A percentile compares a stretch with the other conserved stretches of the same genome.
Conservation (phyloP, 257 asterid species). For the Penstemon eatonii region DNA sequence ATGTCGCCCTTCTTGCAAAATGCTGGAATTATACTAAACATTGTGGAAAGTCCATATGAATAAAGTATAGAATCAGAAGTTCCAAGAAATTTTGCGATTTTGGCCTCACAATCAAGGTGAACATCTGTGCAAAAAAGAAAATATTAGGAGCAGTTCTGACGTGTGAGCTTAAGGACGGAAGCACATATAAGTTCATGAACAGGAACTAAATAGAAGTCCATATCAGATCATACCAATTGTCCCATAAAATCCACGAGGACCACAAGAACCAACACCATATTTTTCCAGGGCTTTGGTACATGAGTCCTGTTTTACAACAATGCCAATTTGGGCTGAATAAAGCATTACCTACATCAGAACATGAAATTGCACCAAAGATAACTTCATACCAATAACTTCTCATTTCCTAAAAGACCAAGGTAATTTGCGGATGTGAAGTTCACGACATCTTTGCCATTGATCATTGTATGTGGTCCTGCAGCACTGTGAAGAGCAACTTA, state of each 20-base stretch:
- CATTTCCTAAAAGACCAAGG: slow-evolving; percentile 87
- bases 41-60: slow-evolving; percentile 70
- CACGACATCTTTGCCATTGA: slow-evolving; percentile 72
- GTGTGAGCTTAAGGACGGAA: slow-evolving; percentile 21
- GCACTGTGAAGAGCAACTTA: slow-evolving; percentile 63
- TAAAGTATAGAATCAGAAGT: slow-evolving; percentile 65
- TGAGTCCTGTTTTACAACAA: slow-evolving; percentile 60
- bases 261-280: slow-evolving; percentile 99
- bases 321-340: slow-evolving; percentile 17
- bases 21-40: slow-evolving; percentile 98
- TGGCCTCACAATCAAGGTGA: slow-evolving; percentile 98
- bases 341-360: slow-evolving; percentile 16
- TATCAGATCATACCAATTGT: slow-evolving; percentile 71
- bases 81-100: slow-evolving; percentile 88
- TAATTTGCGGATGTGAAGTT: slow-evolving; percentile 92
- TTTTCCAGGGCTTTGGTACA: slow-evolving; percentile 90
- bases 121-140: slow-evolving; percentile 60
- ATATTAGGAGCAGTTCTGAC: neutral
- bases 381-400: slow-evolving; percentile 62
- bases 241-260: slow-evolving; percentile 98
- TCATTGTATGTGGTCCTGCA: slow-evolving; percentile 83
- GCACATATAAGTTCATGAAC: neutral
- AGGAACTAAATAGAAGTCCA: neutral
- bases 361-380: slow-evolving; percentile 26
- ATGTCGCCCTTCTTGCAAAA: slow-evolving; percentile 95